These are phyloP conservation scores for Juncus effusus DNA, from an alignment of 176 grass and related monocot species.

Conservation along the genomic window DNA sequence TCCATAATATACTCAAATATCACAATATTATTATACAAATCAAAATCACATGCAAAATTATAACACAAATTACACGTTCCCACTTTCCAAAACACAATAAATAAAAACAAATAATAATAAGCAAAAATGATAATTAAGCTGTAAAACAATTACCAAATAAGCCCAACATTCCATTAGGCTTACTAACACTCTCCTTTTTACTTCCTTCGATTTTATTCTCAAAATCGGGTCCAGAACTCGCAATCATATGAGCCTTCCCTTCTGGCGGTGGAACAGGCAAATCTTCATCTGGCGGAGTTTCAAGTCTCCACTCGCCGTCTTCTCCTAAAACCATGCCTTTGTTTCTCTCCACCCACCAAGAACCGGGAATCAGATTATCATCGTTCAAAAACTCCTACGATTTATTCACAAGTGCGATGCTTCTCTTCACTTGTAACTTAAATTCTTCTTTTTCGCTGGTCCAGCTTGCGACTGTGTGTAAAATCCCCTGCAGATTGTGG, in stretches of 20 bases:
- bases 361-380: slow-evolving; percentile 63
- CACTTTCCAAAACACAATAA: too few relatives aligned
- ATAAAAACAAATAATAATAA: not conserved
- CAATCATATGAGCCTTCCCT: slow-evolving; percentile 7
- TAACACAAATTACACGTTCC: not conserved
- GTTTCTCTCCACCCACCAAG: slow-evolving; percentile 88
- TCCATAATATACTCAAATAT: too few relatives aligned
- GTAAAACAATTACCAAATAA: slow-evolving; percentile 11
- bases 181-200: not conserved
- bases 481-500: slow-evolving; percentile 89
- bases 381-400: slow-evolving; percentile 72
- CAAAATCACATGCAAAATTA: not conserved
- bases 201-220: slow-evolving; percentile 3
- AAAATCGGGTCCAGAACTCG: not conserved
- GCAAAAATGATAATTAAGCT: not conserved
- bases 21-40: not conserved
- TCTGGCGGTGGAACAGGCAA: slow-evolving; percentile 47
- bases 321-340: slow-evolving; percentile 69
- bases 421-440: slow-evolving; percentile 61
- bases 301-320: slow-evolving; percentile 50
- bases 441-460: slow-evolving; percentile 56
- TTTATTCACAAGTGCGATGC: slow-evolving; percentile 85
- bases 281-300: slow-evolving; percentile 40
- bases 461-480: slow-evolving; percentile 71
- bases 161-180: not conserved